Evolutionary conservation across 2,329 filamentous ascomycete genomes (phyloP).

Genomic region (Fusarium pseudograminearum): DNA sequence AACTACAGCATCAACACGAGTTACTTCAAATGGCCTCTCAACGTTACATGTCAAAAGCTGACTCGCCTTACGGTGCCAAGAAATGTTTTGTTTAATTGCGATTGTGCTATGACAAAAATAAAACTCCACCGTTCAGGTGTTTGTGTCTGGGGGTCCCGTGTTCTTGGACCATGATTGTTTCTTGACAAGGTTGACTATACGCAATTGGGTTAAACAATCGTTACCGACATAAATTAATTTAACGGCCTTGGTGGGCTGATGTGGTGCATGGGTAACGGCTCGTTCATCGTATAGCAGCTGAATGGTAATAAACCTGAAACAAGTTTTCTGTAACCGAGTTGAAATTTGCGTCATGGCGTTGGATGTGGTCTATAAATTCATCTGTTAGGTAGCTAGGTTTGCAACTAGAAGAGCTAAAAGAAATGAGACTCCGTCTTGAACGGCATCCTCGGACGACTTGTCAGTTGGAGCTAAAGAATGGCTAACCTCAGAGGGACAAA

Average conservation of each 20-base stretch:
- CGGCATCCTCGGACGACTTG: not conserved
- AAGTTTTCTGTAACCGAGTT: no score
- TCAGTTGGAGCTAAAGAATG: not conserved
- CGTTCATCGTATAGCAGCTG: not conserved
- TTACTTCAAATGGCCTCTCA: not conserved
- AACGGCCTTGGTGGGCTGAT: not conserved
- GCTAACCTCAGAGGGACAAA: not conserved
- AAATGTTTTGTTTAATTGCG: not conserved
- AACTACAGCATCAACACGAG: not conserved
- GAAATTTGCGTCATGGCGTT: not conserved
- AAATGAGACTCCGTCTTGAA: not conserved
- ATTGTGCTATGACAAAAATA: not conserved
- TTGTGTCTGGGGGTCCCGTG: not conserved
- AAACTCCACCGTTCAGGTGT: not conserved
- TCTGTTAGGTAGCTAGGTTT: not conserved
- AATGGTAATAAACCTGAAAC: conserved; percentile 1
- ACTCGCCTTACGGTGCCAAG: not conserved
- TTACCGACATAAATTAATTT: not conserved
- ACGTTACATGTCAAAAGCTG: not conserved
- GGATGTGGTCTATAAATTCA: not conserved
- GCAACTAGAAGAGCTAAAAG: not conserved
- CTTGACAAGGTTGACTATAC: not conserved
- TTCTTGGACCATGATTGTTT: not conserved
- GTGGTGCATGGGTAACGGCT: not conserved
- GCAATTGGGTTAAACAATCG: not conserved